These are phyloP conservation scores for Trebouxia sp. DNA, from an alignment of 139 green algal species.

Conservation along the genomic window DNA sequence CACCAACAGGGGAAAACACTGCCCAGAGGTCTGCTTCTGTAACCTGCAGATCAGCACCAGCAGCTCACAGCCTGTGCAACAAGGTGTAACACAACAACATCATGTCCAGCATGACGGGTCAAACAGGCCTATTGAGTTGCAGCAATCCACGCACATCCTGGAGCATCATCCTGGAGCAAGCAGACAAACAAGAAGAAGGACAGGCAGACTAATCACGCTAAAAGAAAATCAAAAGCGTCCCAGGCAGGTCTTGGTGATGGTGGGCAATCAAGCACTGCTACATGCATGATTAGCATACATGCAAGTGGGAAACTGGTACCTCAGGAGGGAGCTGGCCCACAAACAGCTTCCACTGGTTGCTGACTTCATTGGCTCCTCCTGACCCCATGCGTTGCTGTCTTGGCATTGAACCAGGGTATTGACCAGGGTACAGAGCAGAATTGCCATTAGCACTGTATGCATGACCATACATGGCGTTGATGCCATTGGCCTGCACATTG, in stretches of 20 bases:
- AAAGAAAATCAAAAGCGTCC: too few species aligned
- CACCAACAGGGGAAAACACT: slow-evolving; percentile 36
- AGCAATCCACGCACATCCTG: background rate
- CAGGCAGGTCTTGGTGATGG: too few species aligned
- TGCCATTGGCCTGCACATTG: background rate
- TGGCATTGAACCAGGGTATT: background rate
- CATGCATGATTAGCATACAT: background rate
- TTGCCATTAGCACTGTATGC: slow-evolving; percentile 10
- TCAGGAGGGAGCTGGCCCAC: slow-evolving; percentile 59
- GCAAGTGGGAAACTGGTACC: background rate
- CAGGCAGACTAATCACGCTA: too few species aligned
- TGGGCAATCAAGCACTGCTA: too few species aligned
- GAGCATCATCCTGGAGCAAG: too few species aligned
- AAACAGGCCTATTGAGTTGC: background rate
- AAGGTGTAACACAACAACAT: background rate
- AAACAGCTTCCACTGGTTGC: slow-evolving; percentile 60
- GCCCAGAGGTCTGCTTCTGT: slow-evolving; percentile 37
- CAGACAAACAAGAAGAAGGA: too few species aligned
- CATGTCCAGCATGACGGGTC: background rate
- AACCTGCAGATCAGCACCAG: slow-evolving; percentile 23
- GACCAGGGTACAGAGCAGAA: background rate
- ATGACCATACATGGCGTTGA: background rate
- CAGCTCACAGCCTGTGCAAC: background rate
- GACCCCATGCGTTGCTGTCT: slow-evolving; percentile 22
- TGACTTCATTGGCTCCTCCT: slow-evolving; percentile 33